Base-by-base conservation (phyloP, 768 basidiomycete species). In the Neoboletus brunneissimus region DNA sequence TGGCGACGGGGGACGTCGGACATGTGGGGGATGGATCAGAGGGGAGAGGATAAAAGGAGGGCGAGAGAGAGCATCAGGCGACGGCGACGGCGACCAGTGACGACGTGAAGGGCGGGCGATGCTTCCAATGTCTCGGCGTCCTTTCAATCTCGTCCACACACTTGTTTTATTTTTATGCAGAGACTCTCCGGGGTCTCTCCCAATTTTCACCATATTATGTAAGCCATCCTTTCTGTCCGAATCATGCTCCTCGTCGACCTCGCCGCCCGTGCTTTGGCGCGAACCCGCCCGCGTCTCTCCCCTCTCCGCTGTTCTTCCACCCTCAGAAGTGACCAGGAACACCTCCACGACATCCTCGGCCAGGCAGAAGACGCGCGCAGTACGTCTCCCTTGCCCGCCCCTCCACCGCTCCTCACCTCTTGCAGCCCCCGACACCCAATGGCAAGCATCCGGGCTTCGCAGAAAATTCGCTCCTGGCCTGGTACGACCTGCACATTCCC, bases 1-100 rank as follows among this genome's bases (percentile, higher is more conserved):
- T 72, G 77, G 52, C 83, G 79, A 64, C 83, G 82, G 42, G 76
- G 73, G 59, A 71, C 70, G 67, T 72, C 76, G 37, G 61, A 47
- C 65, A 67, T 68, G 61, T 25, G 52, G 34, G 51, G n/a, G 23
- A 38, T 12, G 31, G 27, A 54, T 64, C 53, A 70, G 25, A 64
- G 48, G 34, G 46, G n/a, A 11, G 40, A 46, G 50, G n/a, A 61
- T 43, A 48, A 42, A 54, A 55, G 31, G 55, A 45, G 34, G 41
- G 16, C 47, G 54, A 20, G 20, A 55, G 61, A 52, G 51, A 27
- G 51, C 66, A 68, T 68, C 51, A 61, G 66, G 35, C 53, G 64
- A 58, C 34, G 51, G 48, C 15, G 53, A 64, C 51, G 59, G 41
- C 38, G 59, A 53, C 38, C 20, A 54, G 61, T 57, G 61, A 66